phyloP scores from a whole-genome alignment of 75 land plant genomes.

The Picea sitchensis region DNA sequence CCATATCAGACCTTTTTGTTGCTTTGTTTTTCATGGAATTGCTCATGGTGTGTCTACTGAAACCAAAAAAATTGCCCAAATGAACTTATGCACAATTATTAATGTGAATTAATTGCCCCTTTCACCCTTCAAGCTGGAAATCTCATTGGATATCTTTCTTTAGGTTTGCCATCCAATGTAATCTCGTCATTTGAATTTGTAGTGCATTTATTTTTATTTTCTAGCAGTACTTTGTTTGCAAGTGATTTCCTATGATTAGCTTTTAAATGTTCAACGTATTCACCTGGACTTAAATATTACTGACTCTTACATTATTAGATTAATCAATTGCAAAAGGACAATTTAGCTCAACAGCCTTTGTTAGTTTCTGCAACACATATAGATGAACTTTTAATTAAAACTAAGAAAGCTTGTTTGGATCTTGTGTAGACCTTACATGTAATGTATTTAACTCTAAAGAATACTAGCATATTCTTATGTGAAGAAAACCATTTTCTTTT shows the following conservation, averaged over 20 bases:
- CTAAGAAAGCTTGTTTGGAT: not conserved
- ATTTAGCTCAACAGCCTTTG: not conserved
- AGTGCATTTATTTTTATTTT: too few relatives aligned
- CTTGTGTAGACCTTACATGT: not conserved
- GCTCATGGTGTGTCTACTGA: not conserved
- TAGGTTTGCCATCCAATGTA: too few relatives aligned
- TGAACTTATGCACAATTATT: not conserved
- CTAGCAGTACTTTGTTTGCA: too few relatives aligned
- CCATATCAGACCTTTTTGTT: not conserved
- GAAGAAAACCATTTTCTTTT: not conserved
- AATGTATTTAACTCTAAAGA: not conserved
- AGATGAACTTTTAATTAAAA: not conserved
- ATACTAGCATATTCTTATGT: not conserved
- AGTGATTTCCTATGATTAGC: not conserved
- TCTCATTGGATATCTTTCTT: not conserved
- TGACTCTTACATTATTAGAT: too few relatives aligned
- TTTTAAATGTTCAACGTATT: not conserved
- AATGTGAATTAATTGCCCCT: not conserved
- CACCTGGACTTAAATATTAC: not conserved
- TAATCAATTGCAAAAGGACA: not conserved
- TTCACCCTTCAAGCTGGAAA: not conserved
- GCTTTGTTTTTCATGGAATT: not conserved
- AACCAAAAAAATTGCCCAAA: not conserved
- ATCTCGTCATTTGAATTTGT: too few relatives aligned
- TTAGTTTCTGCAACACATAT: not conserved